These are phyloP conservation scores for Nicotiana knightiana DNA, from an alignment of 257 asterid genomes.

Conservation along the genomic window DNA sequence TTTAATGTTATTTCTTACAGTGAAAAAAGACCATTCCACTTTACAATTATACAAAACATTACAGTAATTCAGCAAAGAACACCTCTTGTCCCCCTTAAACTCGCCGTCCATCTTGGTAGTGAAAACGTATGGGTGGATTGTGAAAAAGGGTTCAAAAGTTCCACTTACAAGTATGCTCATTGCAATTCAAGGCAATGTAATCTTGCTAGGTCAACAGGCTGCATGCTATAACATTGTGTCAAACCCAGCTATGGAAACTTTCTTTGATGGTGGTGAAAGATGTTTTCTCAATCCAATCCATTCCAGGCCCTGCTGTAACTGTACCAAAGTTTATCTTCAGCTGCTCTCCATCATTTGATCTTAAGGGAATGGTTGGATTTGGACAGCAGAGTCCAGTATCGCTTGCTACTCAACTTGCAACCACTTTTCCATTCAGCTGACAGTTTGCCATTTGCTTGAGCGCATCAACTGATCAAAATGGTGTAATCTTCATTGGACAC, in stretches of 20 bases:
- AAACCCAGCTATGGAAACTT: background rate
- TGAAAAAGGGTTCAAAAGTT: background rate
- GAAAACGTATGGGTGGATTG: background rate
- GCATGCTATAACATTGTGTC: background rate
- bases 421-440: background rate
- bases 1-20: background rate
- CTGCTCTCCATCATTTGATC: no score
- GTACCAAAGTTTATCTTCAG: no score
- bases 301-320: no score
- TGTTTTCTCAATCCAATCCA: background rate
- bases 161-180: background rate
- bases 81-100: background rate
- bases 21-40: background rate
- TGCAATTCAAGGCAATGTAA: background rate
- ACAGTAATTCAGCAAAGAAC: background rate
- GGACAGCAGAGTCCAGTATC: no score
- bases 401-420: no score
- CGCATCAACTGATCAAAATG: background rate
- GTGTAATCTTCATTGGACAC: slow-evolving; percentile 10
- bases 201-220: background rate
- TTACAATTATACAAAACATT: no score
- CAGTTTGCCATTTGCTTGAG: slow-evolving; percentile 6
- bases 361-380: no score
- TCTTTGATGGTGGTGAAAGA: slow-evolving; percentile 4
- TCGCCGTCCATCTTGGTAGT: background rate